These are phyloP conservation scores for Rheum nobile DNA, from an alignment of 148 eudicot genomes.

Conservation along the genomic window DNA sequence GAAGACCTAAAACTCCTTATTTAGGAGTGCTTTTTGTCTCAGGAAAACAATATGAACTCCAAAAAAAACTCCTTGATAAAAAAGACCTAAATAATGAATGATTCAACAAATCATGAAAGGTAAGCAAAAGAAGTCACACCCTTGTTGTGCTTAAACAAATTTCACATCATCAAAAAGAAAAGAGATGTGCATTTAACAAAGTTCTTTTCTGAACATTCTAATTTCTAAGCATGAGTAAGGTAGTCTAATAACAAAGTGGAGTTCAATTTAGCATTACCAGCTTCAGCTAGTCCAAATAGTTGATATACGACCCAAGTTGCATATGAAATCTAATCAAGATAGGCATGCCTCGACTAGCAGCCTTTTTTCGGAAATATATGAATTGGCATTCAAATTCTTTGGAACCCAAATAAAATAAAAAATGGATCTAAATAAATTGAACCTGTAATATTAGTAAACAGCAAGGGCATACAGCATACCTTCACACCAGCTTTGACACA, in stretches of 20 bases:
- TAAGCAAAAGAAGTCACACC: neutral
- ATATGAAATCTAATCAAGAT: neutral
- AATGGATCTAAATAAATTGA: neutral
- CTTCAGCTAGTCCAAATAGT: neutral
- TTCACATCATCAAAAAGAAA: neutral
- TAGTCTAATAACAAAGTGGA: neutral
- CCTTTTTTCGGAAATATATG: neutral
- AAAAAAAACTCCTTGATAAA: no score
- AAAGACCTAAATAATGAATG: neutral
- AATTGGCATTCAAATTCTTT: neutral
- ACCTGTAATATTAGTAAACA: neutral
- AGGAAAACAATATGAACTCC: neutral
- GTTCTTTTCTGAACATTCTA: neutral
- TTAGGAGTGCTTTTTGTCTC: no score
- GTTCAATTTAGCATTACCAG: neutral
- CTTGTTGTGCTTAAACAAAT: neutral
- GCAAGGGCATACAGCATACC: constrained; percentile 9
- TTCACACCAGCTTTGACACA: constrained; percentile 34
- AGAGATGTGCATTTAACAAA: neutral
- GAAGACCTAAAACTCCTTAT: no score
- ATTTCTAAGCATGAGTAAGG: neutral
- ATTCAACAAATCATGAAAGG: neutral
- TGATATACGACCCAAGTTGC: neutral
- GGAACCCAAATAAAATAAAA: neutral
- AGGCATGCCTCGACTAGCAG: neutral